A percentile compares a stretch with the other conserved stretches of the same genome.
These are phyloP conservation scores for Nasturtium officinale DNA, from an alignment of 345 rosid genomes.

Conservation along the genomic window DNA sequence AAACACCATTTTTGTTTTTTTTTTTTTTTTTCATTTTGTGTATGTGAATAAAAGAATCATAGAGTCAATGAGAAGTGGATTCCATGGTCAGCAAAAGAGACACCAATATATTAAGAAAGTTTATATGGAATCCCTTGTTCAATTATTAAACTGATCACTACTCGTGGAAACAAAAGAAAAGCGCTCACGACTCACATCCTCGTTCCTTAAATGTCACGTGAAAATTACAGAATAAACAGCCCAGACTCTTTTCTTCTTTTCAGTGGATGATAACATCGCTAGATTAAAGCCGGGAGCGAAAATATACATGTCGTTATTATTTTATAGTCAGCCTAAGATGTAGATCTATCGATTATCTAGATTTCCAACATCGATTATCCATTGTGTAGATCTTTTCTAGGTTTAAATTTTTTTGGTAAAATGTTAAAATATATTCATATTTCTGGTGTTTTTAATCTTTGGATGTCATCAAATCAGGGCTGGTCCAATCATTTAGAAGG, in stretches of 20 bases:
- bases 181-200: constrained; percentile 12
- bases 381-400: not conserved
- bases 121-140: constrained; percentile 33
- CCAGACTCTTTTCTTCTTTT: not conserved
- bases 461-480: no score
- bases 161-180: not conserved
- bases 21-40: not conserved
- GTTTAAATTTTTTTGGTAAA: no score
- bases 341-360: not conserved
- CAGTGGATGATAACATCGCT: constrained; percentile 9
- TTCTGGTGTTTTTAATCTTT: not conserved
- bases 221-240: constrained; percentile 13
- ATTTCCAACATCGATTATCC: not conserved
- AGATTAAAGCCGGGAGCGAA: not conserved
- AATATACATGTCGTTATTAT: not conserved
- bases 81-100: constrained; percentile 45
- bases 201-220: not conserved
- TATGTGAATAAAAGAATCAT: constrained; percentile 24
- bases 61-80: constrained; percentile 45
- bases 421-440: no score
- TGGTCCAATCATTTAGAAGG: no score
- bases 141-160: constrained; percentile 37
- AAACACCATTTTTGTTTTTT: constrained; percentile 12
- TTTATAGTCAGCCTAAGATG: constrained; percentile 1
- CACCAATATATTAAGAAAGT: constrained; percentile 25